These are phyloP conservation scores for Paraurostyla sp. DNA, from an alignment of 73 alveolate species.

Conservation along the genomic window DNA sequence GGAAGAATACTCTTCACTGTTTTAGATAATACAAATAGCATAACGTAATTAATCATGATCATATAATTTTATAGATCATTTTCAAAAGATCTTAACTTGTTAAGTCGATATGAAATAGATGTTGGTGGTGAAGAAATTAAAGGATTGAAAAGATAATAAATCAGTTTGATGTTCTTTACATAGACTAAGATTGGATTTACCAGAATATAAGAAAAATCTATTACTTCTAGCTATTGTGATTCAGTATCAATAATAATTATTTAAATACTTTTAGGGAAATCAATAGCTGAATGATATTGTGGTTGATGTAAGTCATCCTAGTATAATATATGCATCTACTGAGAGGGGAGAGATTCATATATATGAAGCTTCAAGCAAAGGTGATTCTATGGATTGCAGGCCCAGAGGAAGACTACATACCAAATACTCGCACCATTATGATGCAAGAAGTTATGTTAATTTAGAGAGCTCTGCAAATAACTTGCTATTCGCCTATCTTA, in stretches of 20 bases:
- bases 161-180: conserved; percentile 21
- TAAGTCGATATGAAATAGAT: conserved; percentile 15
- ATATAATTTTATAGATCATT: neutral
- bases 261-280: neutral
- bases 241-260: conserved; percentile 6
- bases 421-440: neutral
- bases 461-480: neutral
- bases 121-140: neutral
- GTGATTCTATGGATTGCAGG: conserved; percentile 24
- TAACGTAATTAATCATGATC: neutral
- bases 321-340: conserved; percentile 9
- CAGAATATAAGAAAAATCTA: neutral
- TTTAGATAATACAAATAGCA: neutral
- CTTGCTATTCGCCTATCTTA: neutral
- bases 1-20: conserved; percentile 10
- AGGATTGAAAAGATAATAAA: neutral
- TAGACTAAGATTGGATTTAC: conserved; percentile 23
- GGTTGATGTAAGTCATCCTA: neutral
- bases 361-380: neutral
- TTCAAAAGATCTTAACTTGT: neutral
- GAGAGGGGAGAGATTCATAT: conserved; percentile 11
- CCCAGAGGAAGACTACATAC: conserved; percentile 28
- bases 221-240: neutral
- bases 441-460: neutral
- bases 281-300: neutral